Conservation (phyloP, 1,284 basidiomycete species). For the Tylopilus orsonianus region DNA sequence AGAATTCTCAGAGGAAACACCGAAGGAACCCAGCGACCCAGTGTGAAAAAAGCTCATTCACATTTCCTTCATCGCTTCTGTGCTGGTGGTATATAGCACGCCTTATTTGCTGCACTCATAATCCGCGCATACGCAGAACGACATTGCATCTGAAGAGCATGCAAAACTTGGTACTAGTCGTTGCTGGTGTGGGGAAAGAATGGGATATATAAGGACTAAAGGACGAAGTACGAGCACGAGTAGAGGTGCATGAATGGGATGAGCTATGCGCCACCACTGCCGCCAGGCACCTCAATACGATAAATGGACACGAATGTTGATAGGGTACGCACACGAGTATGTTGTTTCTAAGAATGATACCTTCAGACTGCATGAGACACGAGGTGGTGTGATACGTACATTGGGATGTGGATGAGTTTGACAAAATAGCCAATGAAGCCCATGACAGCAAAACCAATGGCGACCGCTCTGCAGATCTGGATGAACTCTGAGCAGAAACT, state of each 20-base stretch:
- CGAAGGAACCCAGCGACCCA: neutral
- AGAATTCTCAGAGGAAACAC: constrained; percentile 5
- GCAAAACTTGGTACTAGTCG: constrained; percentile 1
- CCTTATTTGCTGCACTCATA: constrained; percentile 1
- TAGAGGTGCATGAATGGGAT: constrained; percentile 5
- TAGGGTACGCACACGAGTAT: constrained; percentile 81
- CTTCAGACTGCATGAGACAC: constrained; percentile 24
- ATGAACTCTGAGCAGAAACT: constrained; percentile 68
- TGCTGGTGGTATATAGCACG: constrained; percentile 5
- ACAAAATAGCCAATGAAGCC: constrained; percentile 98
- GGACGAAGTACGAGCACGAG: constrained; percentile 6
- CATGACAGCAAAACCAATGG: constrained; percentile 95
- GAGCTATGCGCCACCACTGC: constrained; percentile 68
- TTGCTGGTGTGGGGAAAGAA: constrained; percentile 12
- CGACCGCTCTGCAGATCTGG: constrained; percentile 92
- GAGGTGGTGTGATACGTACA: constrained; percentile 58
- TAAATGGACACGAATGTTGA: neutral
- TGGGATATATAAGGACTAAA: constrained; percentile 18
- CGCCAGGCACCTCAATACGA: constrained; percentile 10
- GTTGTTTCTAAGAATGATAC: constrained; percentile 67
- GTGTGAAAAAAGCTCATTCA: constrained; percentile 13
- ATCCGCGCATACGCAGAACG: neutral
- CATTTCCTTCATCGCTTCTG: neutral
- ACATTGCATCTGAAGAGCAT: neutral
- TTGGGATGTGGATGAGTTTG: constrained; percentile 94